Conservation (phyloP, 305 asterid genomes). For the Solanum chacoense region DNA sequence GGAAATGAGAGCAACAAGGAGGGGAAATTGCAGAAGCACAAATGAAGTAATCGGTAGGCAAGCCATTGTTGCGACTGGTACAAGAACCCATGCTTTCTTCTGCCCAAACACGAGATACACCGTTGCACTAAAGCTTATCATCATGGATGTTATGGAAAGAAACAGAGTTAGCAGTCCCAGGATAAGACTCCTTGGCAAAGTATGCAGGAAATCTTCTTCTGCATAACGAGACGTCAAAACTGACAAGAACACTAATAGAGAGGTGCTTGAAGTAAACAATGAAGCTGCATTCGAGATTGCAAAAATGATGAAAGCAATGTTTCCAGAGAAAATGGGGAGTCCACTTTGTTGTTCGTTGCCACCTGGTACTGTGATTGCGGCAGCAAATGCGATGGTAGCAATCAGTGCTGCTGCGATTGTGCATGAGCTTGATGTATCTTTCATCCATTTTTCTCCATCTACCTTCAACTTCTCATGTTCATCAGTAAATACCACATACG, state of each 20-base stretch:
- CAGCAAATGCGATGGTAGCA: not conserved
- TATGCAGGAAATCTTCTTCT: not conserved
- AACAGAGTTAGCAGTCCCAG: not conserved
- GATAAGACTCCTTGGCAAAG: not conserved
- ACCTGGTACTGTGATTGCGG: not conserved
- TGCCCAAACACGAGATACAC: not conserved
- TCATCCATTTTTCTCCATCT: not conserved
- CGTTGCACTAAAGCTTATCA: slow-evolving; percentile 11
- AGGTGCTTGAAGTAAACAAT: not conserved
- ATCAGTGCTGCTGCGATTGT: not conserved
- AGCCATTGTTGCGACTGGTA: not conserved
- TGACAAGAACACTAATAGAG: slow-evolving; percentile 10
- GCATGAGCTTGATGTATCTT: not conserved
- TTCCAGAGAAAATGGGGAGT: slow-evolving; percentile 1
- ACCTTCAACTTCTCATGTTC: not conserved
- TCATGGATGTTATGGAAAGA: slow-evolving; percentile 8
- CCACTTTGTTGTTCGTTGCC: not conserved
- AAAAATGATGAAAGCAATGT: not conserved
- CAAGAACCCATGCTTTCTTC: not conserved
- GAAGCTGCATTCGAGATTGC: slow-evolving; percentile 4
- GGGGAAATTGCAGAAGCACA: not conserved
- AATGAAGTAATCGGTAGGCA: not conserved
- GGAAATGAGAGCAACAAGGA: not conserved
- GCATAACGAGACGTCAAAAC: slow-evolving; percentile 3
- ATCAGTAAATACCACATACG: not conserved